Base-by-base conservation (phyloP, 805 yeast genomes). In the Candida palmyrensis region DNA sequence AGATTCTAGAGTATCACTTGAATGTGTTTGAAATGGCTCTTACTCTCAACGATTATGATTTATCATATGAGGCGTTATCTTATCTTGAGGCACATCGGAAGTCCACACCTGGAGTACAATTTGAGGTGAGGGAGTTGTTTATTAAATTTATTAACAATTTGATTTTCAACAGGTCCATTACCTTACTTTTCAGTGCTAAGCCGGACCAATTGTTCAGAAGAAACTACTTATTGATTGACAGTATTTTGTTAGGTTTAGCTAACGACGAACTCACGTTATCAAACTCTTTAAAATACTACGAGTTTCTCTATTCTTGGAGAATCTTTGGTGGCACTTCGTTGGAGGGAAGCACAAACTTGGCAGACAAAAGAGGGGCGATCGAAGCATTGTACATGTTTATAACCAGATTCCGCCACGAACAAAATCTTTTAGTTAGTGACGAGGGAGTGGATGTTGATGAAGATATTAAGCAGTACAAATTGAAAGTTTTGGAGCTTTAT, bases 231-330 rank as follows among this genome's bases (percentile, higher is more conserved):
- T 37, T 62, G 19, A 53, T 66, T 23, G 71, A 66, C 38, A 31
- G 43, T 1, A 55, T 62, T 3, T 41, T 66, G 20, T 42, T 54
- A 10, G 53, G 57, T 18, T 36, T 59, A 12, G 68, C 67, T 1
- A 55, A 57, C 32, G 48, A 49, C 14, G 59, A 59, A 21, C 47
- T 50, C 16, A 42, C 51, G 2, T 48, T 62, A 10, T 37, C 59
- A 1, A 47, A 43, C 22, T 50, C 68, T 1, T 46, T 63, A 18
- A 57, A 43, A 32, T 55, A 49, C 32, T 63, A 62, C 41, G 66
- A 66, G 42, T 54, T 59, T 30, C 43, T 63, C 17, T 66, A 59
- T 42, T 48, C 68, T 3, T 66, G 69, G 70, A 59, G 72, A 37
- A 48, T 66, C 11, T 49, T 52, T 35, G 62, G 63, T 2, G 39